phyloP scores from a whole-genome alignment of 768 basidiomycete species.

The Pleurotus sapidus region DNA sequence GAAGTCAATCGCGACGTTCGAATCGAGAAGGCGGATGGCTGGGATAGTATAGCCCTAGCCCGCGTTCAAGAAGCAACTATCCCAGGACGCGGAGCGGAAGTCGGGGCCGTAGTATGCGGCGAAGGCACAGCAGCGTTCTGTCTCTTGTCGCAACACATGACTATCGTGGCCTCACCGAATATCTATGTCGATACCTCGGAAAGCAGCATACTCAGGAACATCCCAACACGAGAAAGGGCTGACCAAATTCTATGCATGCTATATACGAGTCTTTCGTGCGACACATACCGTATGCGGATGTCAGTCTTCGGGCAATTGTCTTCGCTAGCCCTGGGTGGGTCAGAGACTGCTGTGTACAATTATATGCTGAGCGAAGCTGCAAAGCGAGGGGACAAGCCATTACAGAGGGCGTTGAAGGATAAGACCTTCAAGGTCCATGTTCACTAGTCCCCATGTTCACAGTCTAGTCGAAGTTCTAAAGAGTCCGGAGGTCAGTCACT shows the following conservation, averaged over 20 bases:
- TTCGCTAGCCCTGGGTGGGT: slow-evolving; percentile 98
- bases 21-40: slow-evolving; percentile 82
- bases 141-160: slow-evolving; percentile 95
- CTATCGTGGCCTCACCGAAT: slow-evolving; percentile 88
- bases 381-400: slow-evolving; percentile 74
- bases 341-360: slow-evolving; percentile 81
- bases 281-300: slow-evolving; percentile 82
- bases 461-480: slow-evolving; percentile 92
- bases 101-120: slow-evolving; percentile 93
- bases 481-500: slow-evolving; percentile 77
- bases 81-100: slow-evolving; percentile 94
- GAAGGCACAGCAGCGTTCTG: slow-evolving; percentile 96
- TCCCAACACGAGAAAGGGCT: slow-evolving; percentile 94
- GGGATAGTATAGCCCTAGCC: slow-evolving; percentile 87
- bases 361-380: slow-evolving; percentile 82
- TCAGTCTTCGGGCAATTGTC: slow-evolving; percentile 81
- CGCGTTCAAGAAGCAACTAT: slow-evolving; percentile 86
- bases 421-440: slow-evolving; percentile 92
- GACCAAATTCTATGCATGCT: slow-evolving; percentile 74
- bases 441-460: slow-evolving; percentile 92
- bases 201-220: slow-evolving; percentile 76
- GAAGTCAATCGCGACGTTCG: slow-evolving; percentile 89
- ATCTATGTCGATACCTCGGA: slow-evolving; percentile 86
- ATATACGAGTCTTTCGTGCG: slow-evolving; percentile 85
- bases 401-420: slow-evolving; percentile 72